These are phyloP conservation scores for Talaromyces sp. DNA, from an alignment of 2,329 filamentous ascomycete genomes.

Conservation along the genomic window DNA sequence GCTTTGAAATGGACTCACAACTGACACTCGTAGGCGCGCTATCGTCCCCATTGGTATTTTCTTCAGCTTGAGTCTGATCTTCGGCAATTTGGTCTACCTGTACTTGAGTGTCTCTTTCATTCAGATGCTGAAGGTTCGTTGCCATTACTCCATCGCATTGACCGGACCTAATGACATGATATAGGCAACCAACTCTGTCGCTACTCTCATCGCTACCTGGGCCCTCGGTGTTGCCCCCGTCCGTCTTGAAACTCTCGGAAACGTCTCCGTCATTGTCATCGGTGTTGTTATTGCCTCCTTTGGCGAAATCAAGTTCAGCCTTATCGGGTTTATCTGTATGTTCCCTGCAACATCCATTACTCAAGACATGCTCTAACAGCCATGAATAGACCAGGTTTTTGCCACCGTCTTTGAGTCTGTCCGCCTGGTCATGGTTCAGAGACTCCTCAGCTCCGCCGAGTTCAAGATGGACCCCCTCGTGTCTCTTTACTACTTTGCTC, in stretches of 20 bases:
- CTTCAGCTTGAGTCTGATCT: slow-evolving; percentile 94
- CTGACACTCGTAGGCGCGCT: slow-evolving; percentile 53
- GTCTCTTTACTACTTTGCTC: slow-evolving; percentile 85
- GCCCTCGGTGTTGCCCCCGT: slow-evolving; percentile 76
- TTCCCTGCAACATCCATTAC: no score
- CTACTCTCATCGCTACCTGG: slow-evolving; percentile 87
- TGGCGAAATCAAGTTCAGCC: slow-evolving; percentile 86
- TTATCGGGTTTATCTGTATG: slow-evolving; percentile 57
- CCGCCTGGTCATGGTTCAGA: slow-evolving; percentile 79
- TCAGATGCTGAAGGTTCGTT: slow-evolving; percentile 59
- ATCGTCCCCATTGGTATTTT: slow-evolving; percentile 94
- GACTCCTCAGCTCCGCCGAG: slow-evolving; percentile 70
- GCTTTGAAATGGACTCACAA: background rate
- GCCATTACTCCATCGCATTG: slow-evolving; percentile 49
- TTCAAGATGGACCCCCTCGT: slow-evolving; percentile 87
- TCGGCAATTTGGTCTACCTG: slow-evolving; percentile 90
- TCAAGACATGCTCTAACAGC: background rate
- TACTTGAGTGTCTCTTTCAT: slow-evolving; percentile 96
- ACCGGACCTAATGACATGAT: background rate
- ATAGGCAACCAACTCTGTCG: slow-evolving; percentile 88
- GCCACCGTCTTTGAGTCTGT: slow-evolving; percentile 78
- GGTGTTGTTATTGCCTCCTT: slow-evolving; percentile 92
- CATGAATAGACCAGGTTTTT: slow-evolving; percentile 55
- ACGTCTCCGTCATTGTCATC: slow-evolving; percentile 89
- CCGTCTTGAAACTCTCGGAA: slow-evolving; percentile 80